A percentile compares a stretch with the other conserved stretches of the same genome.
Evolutionary conservation across 306 rosid genomes (phyloP).

Genomic region (Macrotyloma uniflorum): DNA sequence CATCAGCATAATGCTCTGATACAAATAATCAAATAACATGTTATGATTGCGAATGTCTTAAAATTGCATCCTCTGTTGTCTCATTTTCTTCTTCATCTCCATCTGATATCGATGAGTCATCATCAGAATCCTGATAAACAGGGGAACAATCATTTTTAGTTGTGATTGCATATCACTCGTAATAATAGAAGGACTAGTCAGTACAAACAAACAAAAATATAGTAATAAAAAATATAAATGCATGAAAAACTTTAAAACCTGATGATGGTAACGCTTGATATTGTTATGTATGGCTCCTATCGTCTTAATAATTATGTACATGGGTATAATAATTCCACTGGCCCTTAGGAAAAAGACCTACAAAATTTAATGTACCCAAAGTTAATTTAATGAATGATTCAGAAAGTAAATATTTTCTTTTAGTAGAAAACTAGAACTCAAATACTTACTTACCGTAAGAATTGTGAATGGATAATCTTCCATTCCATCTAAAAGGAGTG

Average conservation of each 20-base stretch:
- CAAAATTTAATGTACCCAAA: background rate
- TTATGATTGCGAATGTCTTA: conserved; percentile 33
- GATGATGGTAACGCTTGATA: conserved; percentile 48
- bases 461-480: conserved; percentile 89
- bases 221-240: background rate
- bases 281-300: conserved; percentile 65
- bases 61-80: conserved; percentile 47
- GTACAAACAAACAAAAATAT: background rate
- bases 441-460: conserved; percentile 75
- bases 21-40: conserved; percentile 34
- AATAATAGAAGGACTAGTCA: background rate
- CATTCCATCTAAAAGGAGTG: conserved; percentile 54
- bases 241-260: conserved; percentile 35
- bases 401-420: background rate
- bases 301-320: conserved; percentile 63
- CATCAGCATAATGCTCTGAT: conserved; percentile 53
- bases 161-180: conserved; percentile 14
- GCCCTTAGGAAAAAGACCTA: conserved; percentile 65
- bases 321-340: conserved; percentile 82
- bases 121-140: conserved; percentile 56
- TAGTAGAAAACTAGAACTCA: background rate
- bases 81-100: conserved; percentile 56
- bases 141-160: conserved; percentile 16
- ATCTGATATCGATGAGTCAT: conserved; percentile 45
- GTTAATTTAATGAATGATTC: conserved; percentile 21